These are phyloP conservation scores for Chlamydomonas sp. DNA, from an alignment of 139 green algal genomes.

Conservation along the genomic window DNA sequence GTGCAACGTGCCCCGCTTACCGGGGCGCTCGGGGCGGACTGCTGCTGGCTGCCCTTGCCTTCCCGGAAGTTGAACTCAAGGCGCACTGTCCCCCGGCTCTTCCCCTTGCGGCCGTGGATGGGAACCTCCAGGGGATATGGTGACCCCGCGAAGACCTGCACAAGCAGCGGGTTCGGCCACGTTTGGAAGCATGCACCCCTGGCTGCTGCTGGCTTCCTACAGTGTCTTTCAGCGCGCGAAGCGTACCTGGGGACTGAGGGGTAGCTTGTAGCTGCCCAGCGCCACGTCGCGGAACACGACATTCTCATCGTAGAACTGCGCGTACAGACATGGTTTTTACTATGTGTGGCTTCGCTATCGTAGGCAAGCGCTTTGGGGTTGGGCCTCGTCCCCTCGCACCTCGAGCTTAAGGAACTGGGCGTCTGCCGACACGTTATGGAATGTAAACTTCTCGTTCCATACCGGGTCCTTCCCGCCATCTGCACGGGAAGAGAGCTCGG, in stretches of 20 bases:
- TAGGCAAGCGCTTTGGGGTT: not conserved
- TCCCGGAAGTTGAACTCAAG: constrained; percentile 42
- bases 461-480: constrained; percentile 54
- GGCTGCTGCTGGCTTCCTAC: not conserved
- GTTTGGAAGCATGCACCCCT: not conserved
- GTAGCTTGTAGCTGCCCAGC: constrained; percentile 47
- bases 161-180: not conserved
- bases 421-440: constrained; percentile 32
- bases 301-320: constrained; percentile 63
- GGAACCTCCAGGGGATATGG: not conserved
- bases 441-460: constrained; percentile 55
- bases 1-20: not conserved
- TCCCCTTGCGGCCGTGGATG: constrained; percentile 43
- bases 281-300: constrained; percentile 50
- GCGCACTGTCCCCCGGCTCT: constrained; percentile 30
- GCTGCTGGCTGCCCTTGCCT: constrained; percentile 16
- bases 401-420: constrained; percentile 44
- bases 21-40: not conserved
- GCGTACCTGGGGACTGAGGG: not conserved
- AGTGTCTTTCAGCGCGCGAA: not conserved
- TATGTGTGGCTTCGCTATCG: not conserved
- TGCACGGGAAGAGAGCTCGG: not conserved
- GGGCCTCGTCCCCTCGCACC: not conserved
- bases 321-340: not conserved
- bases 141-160: not conserved